phyloP scores from a whole-genome alignment of 495 filamentous ascomycete species.

The Physcia stellaris region DNA sequence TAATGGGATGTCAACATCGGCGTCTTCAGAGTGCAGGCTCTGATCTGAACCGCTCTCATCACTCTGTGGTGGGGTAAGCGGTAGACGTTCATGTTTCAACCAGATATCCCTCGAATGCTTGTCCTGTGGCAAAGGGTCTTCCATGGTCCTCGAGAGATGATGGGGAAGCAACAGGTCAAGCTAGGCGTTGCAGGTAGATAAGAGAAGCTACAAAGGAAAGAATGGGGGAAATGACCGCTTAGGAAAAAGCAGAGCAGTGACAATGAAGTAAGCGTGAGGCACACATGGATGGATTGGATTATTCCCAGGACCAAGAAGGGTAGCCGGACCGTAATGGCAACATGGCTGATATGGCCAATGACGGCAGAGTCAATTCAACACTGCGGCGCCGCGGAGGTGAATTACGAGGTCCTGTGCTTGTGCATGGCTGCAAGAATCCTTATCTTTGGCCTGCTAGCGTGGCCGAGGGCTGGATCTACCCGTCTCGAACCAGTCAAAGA shows the following conservation, averaged over 20 bases:
- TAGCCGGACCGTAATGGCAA: not conserved
- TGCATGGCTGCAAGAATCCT: no score
- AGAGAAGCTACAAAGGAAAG: no score
- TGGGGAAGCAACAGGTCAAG: not conserved
- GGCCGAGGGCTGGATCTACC: no score
- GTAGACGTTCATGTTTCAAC: conserved; percentile 14
- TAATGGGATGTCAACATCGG: conserved; percentile 47
- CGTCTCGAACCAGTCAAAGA: no score
- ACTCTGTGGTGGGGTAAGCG: conserved; percentile 17
- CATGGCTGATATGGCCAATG: not conserved
- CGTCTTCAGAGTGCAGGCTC: conserved; percentile 13
- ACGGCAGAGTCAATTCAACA: no score
- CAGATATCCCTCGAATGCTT: conserved; percentile 1
- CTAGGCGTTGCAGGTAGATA: no score
- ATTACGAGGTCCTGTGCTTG: no score
- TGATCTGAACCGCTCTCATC: conserved; percentile 18
- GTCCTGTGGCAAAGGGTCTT: conserved; percentile 12
- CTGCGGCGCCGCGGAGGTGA: no score
- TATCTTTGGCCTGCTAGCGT: no score
- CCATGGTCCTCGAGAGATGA: no score
- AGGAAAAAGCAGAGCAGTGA: not conserved
- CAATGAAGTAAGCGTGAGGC: no score
- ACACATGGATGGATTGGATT: not conserved
- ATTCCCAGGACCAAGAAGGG: not conserved
- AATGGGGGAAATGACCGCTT: no score